phyloP scores from a whole-genome alignment of 2,329 filamentous ascomycete genomes.

The Neoascochyta sp. region DNA sequence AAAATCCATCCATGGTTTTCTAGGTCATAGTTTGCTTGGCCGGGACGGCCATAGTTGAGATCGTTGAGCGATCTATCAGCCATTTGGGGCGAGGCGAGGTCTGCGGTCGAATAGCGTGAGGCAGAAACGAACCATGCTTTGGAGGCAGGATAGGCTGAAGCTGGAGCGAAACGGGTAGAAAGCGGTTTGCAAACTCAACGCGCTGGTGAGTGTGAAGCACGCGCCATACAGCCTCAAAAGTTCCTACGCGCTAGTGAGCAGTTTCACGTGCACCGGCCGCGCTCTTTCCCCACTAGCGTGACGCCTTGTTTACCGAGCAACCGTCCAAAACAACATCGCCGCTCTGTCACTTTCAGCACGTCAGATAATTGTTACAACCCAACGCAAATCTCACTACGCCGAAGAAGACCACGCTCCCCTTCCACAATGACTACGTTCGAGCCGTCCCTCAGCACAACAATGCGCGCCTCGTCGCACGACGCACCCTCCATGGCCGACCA shows the following conservation, averaged over 20 bases:
- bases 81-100: constrained; percentile 49
- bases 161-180: constrained; percentile 3
- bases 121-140: constrained; percentile 24
- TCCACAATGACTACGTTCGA: constrained; percentile 62
- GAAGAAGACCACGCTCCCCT: constrained; percentile 11
- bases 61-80: constrained; percentile 51
- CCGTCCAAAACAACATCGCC: constrained; percentile 23
- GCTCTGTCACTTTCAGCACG: constrained; percentile 12
- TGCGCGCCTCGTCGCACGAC: constrained; percentile 56
- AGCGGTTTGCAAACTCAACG: too few species aligned
- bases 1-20: constrained; percentile 51
- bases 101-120: constrained; percentile 8
- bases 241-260: constrained; percentile 18
- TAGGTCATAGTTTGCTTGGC: constrained; percentile 48
- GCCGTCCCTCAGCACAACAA: constrained; percentile 63
- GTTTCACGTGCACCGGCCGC: constrained; percentile 29
- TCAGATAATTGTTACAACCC: constrained; percentile 7
- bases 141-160: constrained; percentile 4
- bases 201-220: too few species aligned
- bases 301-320: constrained; percentile 31
- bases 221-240: too few species aligned
- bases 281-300: constrained; percentile 9
- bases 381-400: neutral
- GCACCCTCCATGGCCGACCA: constrained; percentile 69
- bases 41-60: constrained; percentile 54